phyloP scores from a whole-genome alignment of 2,329 filamentous ascomycete species.

The Pseudohalonectria lignicola region DNA sequence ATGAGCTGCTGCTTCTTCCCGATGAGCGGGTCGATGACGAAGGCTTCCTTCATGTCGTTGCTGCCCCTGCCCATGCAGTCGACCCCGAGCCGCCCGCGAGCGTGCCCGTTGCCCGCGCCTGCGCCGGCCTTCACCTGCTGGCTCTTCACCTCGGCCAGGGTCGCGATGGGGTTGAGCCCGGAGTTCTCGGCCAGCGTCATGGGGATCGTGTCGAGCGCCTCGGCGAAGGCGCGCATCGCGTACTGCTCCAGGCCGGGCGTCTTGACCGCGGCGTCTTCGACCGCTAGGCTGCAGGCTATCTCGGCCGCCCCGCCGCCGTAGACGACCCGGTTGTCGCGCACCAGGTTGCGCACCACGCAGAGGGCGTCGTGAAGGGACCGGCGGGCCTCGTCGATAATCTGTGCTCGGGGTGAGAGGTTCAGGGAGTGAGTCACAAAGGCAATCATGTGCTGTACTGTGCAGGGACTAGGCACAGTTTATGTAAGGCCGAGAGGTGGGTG shows the following conservation, averaged over 20 bases:
- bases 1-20: slow-evolving; percentile 96
- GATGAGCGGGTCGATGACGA: slow-evolving; percentile 96
- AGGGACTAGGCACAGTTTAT: too few species aligned
- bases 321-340: slow-evolving; percentile 91
- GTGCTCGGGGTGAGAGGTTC: too few species aligned
- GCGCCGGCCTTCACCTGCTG: slow-evolving; percentile 70
- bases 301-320: slow-evolving; percentile 96
- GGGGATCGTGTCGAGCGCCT: slow-evolving; percentile 84
- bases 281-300: slow-evolving; percentile 91
- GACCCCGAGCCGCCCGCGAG: slow-evolving; percentile 64
- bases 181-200: slow-evolving; percentile 98
- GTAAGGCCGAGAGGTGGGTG: too few species aligned
- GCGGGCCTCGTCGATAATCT: slow-evolving; percentile 99
- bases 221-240: slow-evolving; percentile 94
- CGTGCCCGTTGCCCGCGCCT: slow-evolving; percentile 24
- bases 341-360: slow-evolving; percentile 93
- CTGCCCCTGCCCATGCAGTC: slow-evolving; percentile 95
- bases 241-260: slow-evolving; percentile 97
- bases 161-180: slow-evolving; percentile 90
- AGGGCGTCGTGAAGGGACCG: slow-evolving; percentile 94
- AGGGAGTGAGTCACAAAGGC: too few species aligned
- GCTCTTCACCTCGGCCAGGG: slow-evolving; percentile 88
- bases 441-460: too few species aligned
- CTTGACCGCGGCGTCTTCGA: slow-evolving; percentile 90
- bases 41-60: slow-evolving; percentile 96